phyloP scores from a whole-genome alignment of 176 grass and related monocot species.

The Avena atlantica region DNA sequence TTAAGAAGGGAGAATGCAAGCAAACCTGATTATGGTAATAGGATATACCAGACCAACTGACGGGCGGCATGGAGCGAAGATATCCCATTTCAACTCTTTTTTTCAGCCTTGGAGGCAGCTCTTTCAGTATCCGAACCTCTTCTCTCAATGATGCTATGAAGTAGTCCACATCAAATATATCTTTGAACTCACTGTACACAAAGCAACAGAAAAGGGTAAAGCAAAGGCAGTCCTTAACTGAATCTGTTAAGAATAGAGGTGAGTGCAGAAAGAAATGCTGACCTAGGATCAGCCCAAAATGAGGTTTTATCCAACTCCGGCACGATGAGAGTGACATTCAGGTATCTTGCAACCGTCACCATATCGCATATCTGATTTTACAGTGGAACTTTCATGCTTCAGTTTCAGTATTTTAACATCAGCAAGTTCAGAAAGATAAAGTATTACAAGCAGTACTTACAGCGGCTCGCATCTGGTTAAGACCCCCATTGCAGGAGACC shows the following conservation, averaged over 20 bases:
- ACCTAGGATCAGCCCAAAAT: slow-evolving; percentile 97
- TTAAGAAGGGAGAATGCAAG: slow-evolving; percentile 11
- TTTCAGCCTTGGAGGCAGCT: slow-evolving; percentile 81
- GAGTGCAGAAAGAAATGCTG: slow-evolving; percentile 8
- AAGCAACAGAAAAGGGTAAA: slow-evolving; percentile 16
- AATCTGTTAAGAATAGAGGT: neutral
- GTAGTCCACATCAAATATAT: slow-evolving; percentile 96
- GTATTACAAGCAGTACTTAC: slow-evolving; percentile 48
- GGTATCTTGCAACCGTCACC: slow-evolving; percentile 89
- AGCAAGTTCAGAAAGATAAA: neutral
- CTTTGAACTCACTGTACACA: slow-evolving; percentile 79
- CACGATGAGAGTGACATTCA: slow-evolving; percentile 91
- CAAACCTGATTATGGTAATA: slow-evolving; percentile 85
- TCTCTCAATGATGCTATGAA: slow-evolving; percentile 89
- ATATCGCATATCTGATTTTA: slow-evolving; percentile 89
- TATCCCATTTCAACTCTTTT: slow-evolving; percentile 72
- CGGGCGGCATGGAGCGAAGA: slow-evolving; percentile 75
- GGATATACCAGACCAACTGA: slow-evolving; percentile 92
- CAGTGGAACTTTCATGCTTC: slow-evolving; percentile 10
- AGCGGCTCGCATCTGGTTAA: slow-evolving; percentile 96
- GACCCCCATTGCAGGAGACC: slow-evolving; percentile 96
- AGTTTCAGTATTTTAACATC: slow-evolving; percentile 24
- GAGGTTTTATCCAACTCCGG: slow-evolving; percentile 94
- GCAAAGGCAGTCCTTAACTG: neutral
- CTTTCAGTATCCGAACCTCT: slow-evolving; percentile 88